Base-by-base conservation (phyloP, 176 grass and related monocot genomes). In the Carex parvula region DNA sequence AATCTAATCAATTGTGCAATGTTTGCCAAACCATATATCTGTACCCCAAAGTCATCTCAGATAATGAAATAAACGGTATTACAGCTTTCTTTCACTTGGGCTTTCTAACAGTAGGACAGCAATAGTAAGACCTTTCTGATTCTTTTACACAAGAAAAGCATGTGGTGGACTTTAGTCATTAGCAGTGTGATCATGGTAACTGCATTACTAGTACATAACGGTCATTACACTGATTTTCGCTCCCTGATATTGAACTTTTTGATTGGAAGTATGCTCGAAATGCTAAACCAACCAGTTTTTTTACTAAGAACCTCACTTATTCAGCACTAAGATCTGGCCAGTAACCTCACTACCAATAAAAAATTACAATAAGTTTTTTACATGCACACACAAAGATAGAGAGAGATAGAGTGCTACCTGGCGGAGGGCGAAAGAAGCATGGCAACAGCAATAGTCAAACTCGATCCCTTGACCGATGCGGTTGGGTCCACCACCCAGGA, bases 401-500 rank as follows among this genome's bases (percentile, higher is more conserved):
- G 79, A 87, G 58, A 85, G 85, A 75, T 62, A 84, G 33, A 83
- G 22, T 81, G 54, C 48, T 87, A 95, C 97, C 93, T 99, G 79
- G 68, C 87, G 88, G n/a, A 99, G 97, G 0, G 91, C 91, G 81
- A 99, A 99, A n/a, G 93, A 92, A 84, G 97, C 93, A 89, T 99
- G 97, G 53, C 97, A 99, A 84, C 97, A 99, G 81, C 97, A 99
- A 74, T 99, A 99, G 83, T 99, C 97, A 84, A 99, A 99, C 72
- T 99, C 96, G 16, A 99, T 99, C 57, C 93, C 93, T 84, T 99
- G 97, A 60, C 97, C 97, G 58, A 99, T 99, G 29, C 97, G 90
- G 81, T 99, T 99, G 64, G 97, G 93, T 8, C 97, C 97, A 85
- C 97, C 97, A 86, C 97, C 97, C 88, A 99, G 87, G 89, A 99